Evolutionary conservation across 345 rosid genomes (phyloP), one percentile per base, ranked within the genome.

Genomic region (Streptanthus diversifolius): DNA sequence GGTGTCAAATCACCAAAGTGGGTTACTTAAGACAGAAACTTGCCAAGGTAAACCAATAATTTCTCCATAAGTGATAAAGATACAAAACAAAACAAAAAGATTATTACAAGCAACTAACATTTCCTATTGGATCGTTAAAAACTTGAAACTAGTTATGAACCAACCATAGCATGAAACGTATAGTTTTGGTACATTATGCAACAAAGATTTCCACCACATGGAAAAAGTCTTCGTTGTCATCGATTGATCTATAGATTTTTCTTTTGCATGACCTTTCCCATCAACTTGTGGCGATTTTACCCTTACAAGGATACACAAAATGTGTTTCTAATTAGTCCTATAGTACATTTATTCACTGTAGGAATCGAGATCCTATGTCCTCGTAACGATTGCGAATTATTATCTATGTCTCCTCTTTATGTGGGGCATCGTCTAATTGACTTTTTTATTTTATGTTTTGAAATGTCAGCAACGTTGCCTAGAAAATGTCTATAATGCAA

Each of bases 201-300:
- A 71, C 68, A 29, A 79, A 79, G 72, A 39, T 64, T 58, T 40
- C 68, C 68, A 77, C 63, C 39, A 47, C 51, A 39, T 10, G 51
- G 22, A 56, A 40, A 63, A 70, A 78, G 86, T 86, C 83, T 68
- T 82, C 9, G 11, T 58, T 21, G 63, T 70, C 61, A 82, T 80
- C 79, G 72, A 75, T 65, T 57, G 72, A 64, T 66, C 40, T 49
- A 69, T 14, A 45, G 75, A 70, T 69, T 69, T 44, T 54, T 66
- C 71, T 74, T 72, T 72, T 81, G 44, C 60, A 47, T 58, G 61
- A 72, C 51, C 72, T 74, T 53, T 80, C 79, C 76, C 84, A 65
- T 80, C 88, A 86, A 78, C 87, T 78, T 85, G 85, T 81, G 79
- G 77, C 51, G 82, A 81, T 73, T 83, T 82, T 82, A 75, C 87